Base-by-base conservation (phyloP, 2,329 filamentous ascomycete species). In the Lojkania enalia region DNA sequence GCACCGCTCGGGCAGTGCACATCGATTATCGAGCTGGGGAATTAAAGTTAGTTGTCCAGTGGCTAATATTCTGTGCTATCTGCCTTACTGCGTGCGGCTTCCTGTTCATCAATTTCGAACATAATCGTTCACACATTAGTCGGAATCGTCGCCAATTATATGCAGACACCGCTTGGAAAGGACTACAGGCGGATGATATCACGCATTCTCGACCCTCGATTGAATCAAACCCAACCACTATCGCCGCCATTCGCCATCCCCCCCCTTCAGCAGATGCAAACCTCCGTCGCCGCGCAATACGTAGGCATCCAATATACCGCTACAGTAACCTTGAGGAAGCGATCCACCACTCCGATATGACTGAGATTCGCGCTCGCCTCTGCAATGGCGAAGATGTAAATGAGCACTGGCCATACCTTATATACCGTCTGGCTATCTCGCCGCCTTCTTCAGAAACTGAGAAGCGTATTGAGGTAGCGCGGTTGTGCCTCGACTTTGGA, bases 331-430 rank as follows among this genome's bases (percentile, higher is more conserved):
- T 57, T 6, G 46, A 48, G 35, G 41, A 46, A 33, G 54, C 54
- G 1, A 43, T 57, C 6, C 42, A 50, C 16, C 27, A 46, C 15
- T 42, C 36, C 39, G 49, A 52, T 27, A 31, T 57, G n/a, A 6
- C 37, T 2, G 54, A 57, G 32, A 54, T 57, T 13, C 36, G 50
- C 6, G 44, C 39, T 5, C 51, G 54, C 18, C 45, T 57, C 14
- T 31, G 39, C 19, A 54, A 54, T 27, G 51, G 51, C 14, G 51
- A 54, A 44, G 54, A 57, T 27, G 46, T 54, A 4, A 51, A 50
- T 20, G 18, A 45, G 16, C 49, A 52, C 32, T 54, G 54, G 54
- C 46, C 49, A 5, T 54, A 54, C 29, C 35, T 57, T 3, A 54
- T 57, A n/a, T 54, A 52, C 35, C 42, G 45, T 7, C 49, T 57